Conservation (phyloP, 306 rosid genomes). For the Cucurbita ficifolia region DNA sequence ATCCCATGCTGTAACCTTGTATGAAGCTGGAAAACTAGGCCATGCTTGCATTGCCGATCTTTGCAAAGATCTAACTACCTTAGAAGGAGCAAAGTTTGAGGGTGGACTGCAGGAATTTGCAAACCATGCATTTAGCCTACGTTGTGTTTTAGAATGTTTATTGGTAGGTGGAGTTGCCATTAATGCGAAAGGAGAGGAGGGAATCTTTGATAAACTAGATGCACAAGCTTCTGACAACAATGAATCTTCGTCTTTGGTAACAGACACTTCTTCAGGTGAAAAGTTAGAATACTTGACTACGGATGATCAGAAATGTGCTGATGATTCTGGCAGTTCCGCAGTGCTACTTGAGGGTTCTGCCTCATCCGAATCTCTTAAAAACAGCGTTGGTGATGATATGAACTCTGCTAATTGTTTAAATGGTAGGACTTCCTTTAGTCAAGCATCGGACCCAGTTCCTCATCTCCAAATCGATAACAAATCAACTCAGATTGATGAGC, state of each 20-base stretch:
- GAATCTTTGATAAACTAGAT: conserved; percentile 22
- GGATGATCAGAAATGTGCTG: conserved; percentile 15
- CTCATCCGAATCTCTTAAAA: conserved; percentile 25
- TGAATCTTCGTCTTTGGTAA: conserved; percentile 24
- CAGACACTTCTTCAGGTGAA: conserved; percentile 26
- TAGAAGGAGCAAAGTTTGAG: conserved; percentile 81
- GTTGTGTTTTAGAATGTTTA: conserved; percentile 79
- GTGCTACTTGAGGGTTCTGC: conserved; percentile 24
- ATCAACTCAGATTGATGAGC: conserved; percentile 26
- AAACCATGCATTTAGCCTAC: conserved; percentile 90
- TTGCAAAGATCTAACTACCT: conserved; percentile 77
- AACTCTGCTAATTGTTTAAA: conserved; percentile 23
- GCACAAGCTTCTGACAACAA: conserved; percentile 29
- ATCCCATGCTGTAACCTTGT: conserved; percentile 94
- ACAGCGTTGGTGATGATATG: conserved; percentile 21
- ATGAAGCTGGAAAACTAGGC: conserved; percentile 92
- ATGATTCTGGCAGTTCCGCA: conserved; percentile 19
- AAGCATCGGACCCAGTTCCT: conserved; percentile 21
- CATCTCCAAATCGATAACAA: conserved; percentile 27
- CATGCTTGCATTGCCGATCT: conserved; percentile 86
- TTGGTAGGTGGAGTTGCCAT: conserved; percentile 63
- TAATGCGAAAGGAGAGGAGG: conserved; percentile 25
- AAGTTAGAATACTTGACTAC: conserved; percentile 16
- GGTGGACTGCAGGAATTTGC: conserved; percentile 95
- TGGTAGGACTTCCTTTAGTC: conserved; percentile 17